A percentile compares a stretch with the other conserved stretches of the same genome.
These are phyloP conservation scores for Alternaria sp. DNA, from an alignment of 2,329 filamentous ascomycete species.

Conservation along the genomic window DNA sequence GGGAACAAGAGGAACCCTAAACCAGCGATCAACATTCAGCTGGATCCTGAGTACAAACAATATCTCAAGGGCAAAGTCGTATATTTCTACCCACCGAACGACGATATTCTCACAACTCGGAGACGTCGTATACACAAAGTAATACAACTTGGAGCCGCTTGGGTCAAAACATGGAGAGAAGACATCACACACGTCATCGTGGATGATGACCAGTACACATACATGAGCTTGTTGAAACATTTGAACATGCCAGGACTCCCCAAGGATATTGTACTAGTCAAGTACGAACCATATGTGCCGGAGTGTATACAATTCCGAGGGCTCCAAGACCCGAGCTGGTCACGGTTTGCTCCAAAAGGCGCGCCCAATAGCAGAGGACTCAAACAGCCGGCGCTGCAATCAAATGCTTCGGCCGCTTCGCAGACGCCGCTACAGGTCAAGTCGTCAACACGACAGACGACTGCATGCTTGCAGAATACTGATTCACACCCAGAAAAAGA, in stretches of 20 bases:
- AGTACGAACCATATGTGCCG: slow-evolving; percentile 54
- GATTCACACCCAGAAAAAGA: slow-evolving; percentile 51
- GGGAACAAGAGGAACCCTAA: slow-evolving; percentile 41
- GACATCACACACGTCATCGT: slow-evolving; percentile 80
- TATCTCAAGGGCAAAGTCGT: slow-evolving; percentile 45
- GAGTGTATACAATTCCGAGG: slow-evolving; percentile 53
- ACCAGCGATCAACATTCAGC: slow-evolving; percentile 39
- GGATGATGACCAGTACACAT: slow-evolving; percentile 70
- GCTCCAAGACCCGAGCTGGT: slow-evolving; percentile 62
- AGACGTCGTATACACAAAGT: slow-evolving; percentile 77
- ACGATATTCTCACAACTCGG: slow-evolving; percentile 73
- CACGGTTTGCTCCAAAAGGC: slow-evolving; percentile 68
- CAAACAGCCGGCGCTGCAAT: slow-evolving; percentile 1
- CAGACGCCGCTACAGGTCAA: slow-evolving; percentile 61
- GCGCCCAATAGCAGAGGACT: slow-evolving; percentile 38
- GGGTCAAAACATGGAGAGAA: slow-evolving; percentile 66
- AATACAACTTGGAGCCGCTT: slow-evolving; percentile 69
- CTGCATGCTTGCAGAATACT: slow-evolving; percentile 42
- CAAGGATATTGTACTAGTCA: slow-evolving; percentile 58
- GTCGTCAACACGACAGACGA: slow-evolving; percentile 52
- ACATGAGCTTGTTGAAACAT: slow-evolving; percentile 67
- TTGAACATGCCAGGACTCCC: slow-evolving; percentile 52
- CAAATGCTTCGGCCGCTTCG: slow-evolving; percentile 20
- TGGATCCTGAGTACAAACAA: slow-evolving; percentile 44
- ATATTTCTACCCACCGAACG: slow-evolving; percentile 77